phyloP scores from a whole-genome alignment of 2,329 filamentous ascomycete genomes.

The Colletotrichum sp. region DNA sequence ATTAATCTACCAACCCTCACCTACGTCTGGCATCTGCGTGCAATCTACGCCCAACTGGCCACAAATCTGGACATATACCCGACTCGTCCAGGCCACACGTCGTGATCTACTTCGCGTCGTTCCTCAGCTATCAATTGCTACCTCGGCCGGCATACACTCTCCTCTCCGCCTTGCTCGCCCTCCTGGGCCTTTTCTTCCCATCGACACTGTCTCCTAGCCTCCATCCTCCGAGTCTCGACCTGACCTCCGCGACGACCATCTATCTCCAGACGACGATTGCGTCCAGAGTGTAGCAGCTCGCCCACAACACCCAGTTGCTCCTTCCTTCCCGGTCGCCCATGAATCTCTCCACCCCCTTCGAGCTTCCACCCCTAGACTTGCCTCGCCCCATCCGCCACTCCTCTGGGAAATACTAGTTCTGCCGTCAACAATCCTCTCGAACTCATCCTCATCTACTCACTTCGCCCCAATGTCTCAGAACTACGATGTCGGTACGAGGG shows the following conservation, averaged over 20 bases:
- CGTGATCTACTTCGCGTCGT: not conserved
- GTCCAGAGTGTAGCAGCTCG: not conserved
- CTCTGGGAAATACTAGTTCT: constrained; percentile 6
- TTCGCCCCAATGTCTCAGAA: constrained; percentile 78
- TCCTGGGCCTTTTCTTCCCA: not conserved
- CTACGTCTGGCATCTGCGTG: constrained; percentile 6
- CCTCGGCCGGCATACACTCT: not conserved
- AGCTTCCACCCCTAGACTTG: constrained; percentile 18
- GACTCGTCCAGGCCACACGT: not conserved
- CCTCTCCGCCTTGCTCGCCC: not conserved
- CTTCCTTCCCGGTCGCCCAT: constrained; percentile 9
- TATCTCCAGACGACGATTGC: not conserved
- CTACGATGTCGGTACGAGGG: constrained; percentile 95
- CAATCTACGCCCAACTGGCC: constrained; percentile 8
- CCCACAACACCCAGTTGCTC: not conserved
- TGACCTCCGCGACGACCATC: not conserved
- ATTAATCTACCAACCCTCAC: not conserved
- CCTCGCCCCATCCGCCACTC: constrained; percentile 4
- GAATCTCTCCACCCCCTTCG: constrained; percentile 15
- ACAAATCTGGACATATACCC: constrained; percentile 11
- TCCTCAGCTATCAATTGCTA: not conserved
- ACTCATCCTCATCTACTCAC: constrained; percentile 7
- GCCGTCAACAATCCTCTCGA: constrained; percentile 12
- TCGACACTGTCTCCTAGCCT: not conserved
- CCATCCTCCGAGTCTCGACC: not conserved